Evolutionary conservation across 257 asterid species (phyloP).

Genomic region (Craterostigma plantagineum): DNA sequence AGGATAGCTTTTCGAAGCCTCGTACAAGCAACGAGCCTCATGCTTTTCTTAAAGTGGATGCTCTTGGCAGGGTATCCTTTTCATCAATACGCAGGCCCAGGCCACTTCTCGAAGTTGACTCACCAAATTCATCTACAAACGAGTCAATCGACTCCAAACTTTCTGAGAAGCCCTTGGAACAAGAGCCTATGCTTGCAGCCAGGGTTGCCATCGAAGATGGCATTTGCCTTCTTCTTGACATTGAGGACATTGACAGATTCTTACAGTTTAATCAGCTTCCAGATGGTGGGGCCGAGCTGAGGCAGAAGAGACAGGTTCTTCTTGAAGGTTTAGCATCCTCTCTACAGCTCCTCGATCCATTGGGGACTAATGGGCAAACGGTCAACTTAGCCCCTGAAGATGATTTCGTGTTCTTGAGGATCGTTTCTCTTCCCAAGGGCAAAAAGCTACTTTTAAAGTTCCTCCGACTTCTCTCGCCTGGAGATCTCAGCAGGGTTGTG

Average conservation of each 20-base stretch:
- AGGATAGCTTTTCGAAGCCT: constrained; percentile 42
- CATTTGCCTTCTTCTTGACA: constrained; percentile 60
- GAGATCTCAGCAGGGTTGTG: constrained; percentile 47
- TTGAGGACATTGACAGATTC: constrained; percentile 82
- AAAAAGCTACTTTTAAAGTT: constrained; percentile 38
- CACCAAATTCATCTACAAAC: constrained; percentile 32
- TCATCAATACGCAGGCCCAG: constrained; percentile 92
- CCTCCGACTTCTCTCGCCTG: constrained; percentile 38
- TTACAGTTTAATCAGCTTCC: constrained; percentile 52
- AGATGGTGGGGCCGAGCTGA: constrained; percentile 51
- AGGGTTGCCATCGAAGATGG: constrained; percentile 90
- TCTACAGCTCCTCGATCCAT: constrained; percentile 62
- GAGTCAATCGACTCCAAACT: constrained; percentile 31
- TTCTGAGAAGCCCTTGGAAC: constrained; percentile 74
- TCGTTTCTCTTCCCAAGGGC: constrained; percentile 60
- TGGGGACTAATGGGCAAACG: constrained; percentile 30
- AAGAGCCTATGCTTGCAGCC: constrained; percentile 97
- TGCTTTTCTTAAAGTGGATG: constrained; percentile 86
- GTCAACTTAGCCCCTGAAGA: constrained; percentile 35
- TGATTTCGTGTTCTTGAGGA: constrained; percentile 41
- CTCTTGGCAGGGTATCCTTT: constrained; percentile 81
- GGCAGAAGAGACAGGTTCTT: constrained; percentile 40
- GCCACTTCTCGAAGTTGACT: constrained; percentile 83
- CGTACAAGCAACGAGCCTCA: constrained; percentile 66
- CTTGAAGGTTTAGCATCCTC: constrained; percentile 62